Conservation (phyloP, 768 basidiomycete species). For the Russula vinacea region DNA sequence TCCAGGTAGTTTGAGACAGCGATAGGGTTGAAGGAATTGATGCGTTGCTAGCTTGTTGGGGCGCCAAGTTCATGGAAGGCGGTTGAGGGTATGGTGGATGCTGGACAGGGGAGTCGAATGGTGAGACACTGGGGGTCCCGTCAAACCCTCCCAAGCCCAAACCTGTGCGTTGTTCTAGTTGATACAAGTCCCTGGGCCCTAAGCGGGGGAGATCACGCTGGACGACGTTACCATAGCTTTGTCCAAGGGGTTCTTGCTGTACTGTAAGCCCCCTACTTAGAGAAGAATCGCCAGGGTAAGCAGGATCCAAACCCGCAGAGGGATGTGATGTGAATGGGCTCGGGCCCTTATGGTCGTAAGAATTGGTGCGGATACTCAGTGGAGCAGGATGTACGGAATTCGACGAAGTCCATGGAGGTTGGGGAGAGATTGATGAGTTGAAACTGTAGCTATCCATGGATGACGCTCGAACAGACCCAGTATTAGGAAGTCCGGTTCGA, state of each 20-base stretch:
- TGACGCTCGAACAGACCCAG: slow-evolving; percentile 16
- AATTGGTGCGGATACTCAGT: slow-evolving; percentile 11
- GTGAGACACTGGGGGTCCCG: slow-evolving; percentile 12
- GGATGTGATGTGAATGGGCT: slow-evolving; percentile 19
- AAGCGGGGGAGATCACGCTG: slow-evolving; percentile 29
- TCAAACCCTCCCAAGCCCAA: slow-evolving; percentile 26
- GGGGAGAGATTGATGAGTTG: slow-evolving; percentile 22
- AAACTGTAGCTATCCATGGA: slow-evolving; percentile 24
- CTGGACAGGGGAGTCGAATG: slow-evolving; percentile 26
- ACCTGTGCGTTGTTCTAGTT: slow-evolving; percentile 20
- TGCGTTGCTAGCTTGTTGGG: slow-evolving; percentile 8
- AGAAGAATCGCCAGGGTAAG: slow-evolving; percentile 20
- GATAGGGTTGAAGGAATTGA: slow-evolving; percentile 15
- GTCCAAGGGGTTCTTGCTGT: slow-evolving; percentile 25
- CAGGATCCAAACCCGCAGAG: slow-evolving; percentile 18
- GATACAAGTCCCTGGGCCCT: slow-evolving; percentile 27
- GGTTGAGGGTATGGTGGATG: slow-evolving; percentile 25
- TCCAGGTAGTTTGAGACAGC: slow-evolving; percentile 22
- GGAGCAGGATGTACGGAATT: slow-evolving; percentile 18
- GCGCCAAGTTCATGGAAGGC: slow-evolving; percentile 22
- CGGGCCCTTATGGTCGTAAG: slow-evolving; percentile 24
- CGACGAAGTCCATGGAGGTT: slow-evolving; percentile 20
- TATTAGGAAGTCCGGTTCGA: slow-evolving; percentile 18
- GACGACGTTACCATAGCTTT: slow-evolving; percentile 18
- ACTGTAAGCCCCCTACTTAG: slow-evolving; percentile 13